Evolutionary conservation across 805 yeast species (phyloP).

Genomic region (Lipomyces orientalis): DNA sequence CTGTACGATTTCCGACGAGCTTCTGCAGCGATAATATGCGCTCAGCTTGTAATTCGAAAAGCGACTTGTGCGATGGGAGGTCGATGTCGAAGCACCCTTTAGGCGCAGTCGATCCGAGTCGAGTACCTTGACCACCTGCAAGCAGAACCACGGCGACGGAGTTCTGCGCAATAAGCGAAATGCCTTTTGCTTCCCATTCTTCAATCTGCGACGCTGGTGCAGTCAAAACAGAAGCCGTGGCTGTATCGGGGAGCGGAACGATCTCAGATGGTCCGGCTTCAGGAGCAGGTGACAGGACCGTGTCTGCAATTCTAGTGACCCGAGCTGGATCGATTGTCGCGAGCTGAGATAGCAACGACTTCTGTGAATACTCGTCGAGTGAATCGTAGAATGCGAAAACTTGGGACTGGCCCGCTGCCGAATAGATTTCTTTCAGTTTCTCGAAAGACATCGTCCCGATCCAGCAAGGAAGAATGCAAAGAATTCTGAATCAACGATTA

Average conservation of each 20-base stretch:
- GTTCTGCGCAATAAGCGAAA: constrained; percentile 67
- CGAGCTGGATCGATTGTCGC: constrained; percentile 46
- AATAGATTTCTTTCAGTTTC: constrained; percentile 37
- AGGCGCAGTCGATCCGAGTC: constrained; percentile 87
- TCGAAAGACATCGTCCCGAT: constrained; percentile 11
- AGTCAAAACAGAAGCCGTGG: constrained; percentile 42
- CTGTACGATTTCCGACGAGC: constrained; percentile 52
- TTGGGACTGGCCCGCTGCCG: constrained; percentile 49
- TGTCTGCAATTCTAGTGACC: constrained; percentile 43
- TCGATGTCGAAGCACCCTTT: constrained; percentile 93
- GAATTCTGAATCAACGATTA: background rate
- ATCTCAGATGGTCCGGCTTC: constrained; percentile 16
- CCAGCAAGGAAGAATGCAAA: background rate
- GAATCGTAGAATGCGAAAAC: constrained; percentile 48
- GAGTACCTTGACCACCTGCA: constrained; percentile 99
- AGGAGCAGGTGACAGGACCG: constrained; percentile 36
- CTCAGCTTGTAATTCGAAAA: constrained; percentile 94
- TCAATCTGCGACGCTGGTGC: constrained; percentile 44
- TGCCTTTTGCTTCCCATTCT: constrained; percentile 61
- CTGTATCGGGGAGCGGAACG: constrained; percentile 36
- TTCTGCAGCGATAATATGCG: constrained; percentile 68
- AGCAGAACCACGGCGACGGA: constrained; percentile 87
- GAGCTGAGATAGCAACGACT: constrained; percentile 46
- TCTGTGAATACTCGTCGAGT: constrained; percentile 41
- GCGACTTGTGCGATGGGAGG: constrained; percentile 79